Evolutionary conservation across 768 basidiomycete genomes (phyloP), one percentile per base, ranked within the genome.

Genomic region (Suillus subalutaceus): DNA sequence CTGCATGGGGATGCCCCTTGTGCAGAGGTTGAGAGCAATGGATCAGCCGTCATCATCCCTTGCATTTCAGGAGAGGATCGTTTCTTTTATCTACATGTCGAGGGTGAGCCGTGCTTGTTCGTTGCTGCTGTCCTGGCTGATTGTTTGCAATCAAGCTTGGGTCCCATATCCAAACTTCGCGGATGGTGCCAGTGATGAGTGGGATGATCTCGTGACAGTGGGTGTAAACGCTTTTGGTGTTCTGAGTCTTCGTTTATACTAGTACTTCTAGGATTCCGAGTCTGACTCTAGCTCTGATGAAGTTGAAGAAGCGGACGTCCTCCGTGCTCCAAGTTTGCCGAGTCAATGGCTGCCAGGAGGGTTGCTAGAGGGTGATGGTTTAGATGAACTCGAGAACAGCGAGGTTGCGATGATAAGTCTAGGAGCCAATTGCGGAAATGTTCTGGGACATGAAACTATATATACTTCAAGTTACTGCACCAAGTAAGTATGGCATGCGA

Each of bases 11-110:
- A 13, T 56, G 20, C 20, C 20, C 55, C 55, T n/a, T 56, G 55
- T n/a, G 55, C 10, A n/a, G 55, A 56, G 35, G 35, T 56, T 37
- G 55, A 35, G 20, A 56, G 35, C 20, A 37, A 56, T 56, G 55
- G 55, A n/a, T 35, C 35, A 56, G 20, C 20, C 6, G 35, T 20
- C 35, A 35, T 56, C 32, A 56, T 56, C 20, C 55, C 55, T 37
- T 35, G 20, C 18, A 13, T 56, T 56, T 20, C 55, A 37, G 55
- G 55, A 37, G 32, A 56, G 35, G 37, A 56, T 56, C 55, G 12
- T 35, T 37, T 56, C 55, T 56, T 56, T n/a, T 56, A 56, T 56
- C 35, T 56, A 35, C 55, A 56, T 37, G 55, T 56, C 12, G 55
- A 56, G 3, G 55, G 55, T 56, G 55, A 56, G 55, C 35, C 12